These are phyloP conservation scores for Hysterangium stoloniferum DNA, from an alignment of 768 basidiomycete species.

Conservation along the genomic window DNA sequence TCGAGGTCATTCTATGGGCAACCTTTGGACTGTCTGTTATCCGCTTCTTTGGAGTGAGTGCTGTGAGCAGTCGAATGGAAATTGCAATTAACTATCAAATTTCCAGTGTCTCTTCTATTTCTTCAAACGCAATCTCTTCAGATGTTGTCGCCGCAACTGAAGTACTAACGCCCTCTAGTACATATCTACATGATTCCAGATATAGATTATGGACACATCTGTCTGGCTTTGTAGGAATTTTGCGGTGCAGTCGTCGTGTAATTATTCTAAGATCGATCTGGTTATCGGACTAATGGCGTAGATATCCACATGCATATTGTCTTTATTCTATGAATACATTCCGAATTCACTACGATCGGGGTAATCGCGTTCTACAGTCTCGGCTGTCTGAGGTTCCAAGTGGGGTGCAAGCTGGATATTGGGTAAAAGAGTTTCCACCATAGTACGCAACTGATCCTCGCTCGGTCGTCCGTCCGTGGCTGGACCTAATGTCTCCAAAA, in stretches of 20 bases:
- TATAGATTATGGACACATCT: background rate
- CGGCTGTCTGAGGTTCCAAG: background rate
- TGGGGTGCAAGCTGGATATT: background rate
- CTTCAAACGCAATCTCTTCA: conserved; percentile 77
- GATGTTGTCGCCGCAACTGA: conserved; percentile 71
- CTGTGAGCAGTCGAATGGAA: background rate
- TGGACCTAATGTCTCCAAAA: conserved; percentile 11
- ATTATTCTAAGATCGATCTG: conserved; percentile 6
- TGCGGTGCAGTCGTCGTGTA: background rate
- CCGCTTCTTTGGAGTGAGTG: conserved; percentile 68
- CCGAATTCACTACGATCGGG: conserved; percentile 33
- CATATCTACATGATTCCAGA: background rate
- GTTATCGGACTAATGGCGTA: background rate
- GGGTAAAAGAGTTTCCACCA: conserved; percentile 5
- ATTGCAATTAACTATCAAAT: background rate
- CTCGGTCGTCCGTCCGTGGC: background rate
- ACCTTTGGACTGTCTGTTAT: conserved; percentile 67
- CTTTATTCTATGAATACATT: conserved; percentile 47
- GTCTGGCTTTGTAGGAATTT: background rate
- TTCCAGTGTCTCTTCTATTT: conserved; percentile 72
- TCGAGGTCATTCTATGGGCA: conserved; percentile 70
- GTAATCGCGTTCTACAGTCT: conserved; percentile 13
- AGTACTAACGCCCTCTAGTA: background rate
- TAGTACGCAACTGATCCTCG: conserved; percentile 2
- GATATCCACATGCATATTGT: background rate